These are phyloP conservation scores for Peziza echinospora DNA, from an alignment of 495 filamentous ascomycete genomes.

Conservation along the genomic window DNA sequence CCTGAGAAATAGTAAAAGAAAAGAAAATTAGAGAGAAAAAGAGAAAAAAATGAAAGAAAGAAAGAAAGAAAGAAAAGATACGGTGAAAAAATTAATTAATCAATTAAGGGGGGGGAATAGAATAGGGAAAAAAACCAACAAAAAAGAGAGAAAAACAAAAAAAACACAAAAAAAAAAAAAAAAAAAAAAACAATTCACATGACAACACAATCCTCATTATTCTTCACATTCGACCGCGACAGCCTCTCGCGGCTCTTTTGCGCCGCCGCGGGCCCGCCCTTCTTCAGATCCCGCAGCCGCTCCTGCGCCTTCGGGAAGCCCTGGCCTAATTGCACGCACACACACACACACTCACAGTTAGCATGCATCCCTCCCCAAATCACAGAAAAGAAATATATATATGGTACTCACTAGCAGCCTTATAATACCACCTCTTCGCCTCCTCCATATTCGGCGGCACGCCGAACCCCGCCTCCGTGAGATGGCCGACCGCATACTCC, in stretches of 20 bases:
- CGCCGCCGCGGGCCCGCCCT: constrained; percentile 40
- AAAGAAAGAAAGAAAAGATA: too few relatives aligned
- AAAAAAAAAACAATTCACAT: too few relatives aligned
- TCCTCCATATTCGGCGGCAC: constrained; percentile 67
- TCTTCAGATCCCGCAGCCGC: constrained; percentile 77
- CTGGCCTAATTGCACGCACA: too few relatives aligned
- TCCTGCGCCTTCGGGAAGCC: constrained; percentile 83
- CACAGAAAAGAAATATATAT: constrained; percentile 1
- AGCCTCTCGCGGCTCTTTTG: constrained; percentile 51
- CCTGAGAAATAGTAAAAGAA: too few relatives aligned
- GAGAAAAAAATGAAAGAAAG: too few relatives aligned
- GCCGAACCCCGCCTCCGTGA: constrained; percentile 90
- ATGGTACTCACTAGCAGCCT: constrained; percentile 67
- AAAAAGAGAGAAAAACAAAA: too few relatives aligned
- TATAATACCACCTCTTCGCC: constrained; percentile 95
- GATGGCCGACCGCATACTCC: constrained; percentile 95
- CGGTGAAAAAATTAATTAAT: too few relatives aligned
- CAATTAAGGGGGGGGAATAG: too few relatives aligned
- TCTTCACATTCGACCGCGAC: constrained; percentile 60
- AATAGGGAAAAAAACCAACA: too few relatives aligned
- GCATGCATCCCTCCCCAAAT: constrained; percentile 1
- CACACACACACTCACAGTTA: too few relatives aligned
- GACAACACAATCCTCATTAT: constrained; percentile 63
- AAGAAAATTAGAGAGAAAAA: too few relatives aligned
- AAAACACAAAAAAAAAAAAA: too few relatives aligned